Conservation (phyloP, 371 early-diverging fungal genomes). For the Choanephora cucurbitarum region DNA sequence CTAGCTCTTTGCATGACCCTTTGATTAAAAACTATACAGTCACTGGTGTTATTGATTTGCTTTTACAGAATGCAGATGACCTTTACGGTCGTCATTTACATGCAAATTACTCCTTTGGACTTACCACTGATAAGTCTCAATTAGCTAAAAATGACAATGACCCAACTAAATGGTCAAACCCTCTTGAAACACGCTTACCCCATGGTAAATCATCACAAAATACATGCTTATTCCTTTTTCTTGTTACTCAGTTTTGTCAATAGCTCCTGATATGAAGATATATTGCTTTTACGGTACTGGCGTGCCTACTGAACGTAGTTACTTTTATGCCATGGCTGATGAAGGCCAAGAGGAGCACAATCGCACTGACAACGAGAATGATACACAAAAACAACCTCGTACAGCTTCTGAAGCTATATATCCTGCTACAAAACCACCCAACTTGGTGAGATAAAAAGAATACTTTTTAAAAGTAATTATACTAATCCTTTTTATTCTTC, state of each 20-base stretch:
- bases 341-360: conserved; percentile 4
- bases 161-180: conserved; percentile 83
- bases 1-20: conserved; percentile 10
- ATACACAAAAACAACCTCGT: not conserved
- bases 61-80: conserved; percentile 51
- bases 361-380: not conserved
- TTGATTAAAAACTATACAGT: conserved; percentile 51
- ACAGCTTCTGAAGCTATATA: not conserved
- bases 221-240: not conserved
- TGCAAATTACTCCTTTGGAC: conserved; percentile 68
- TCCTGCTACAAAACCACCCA: not conserved
- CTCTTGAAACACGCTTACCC: conserved; percentile 82
- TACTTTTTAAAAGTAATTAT: no score
- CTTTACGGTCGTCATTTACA: conserved; percentile 55
- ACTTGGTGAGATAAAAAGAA: no score
- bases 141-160: conserved; percentile 52
- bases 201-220: conserved; percentile 37
- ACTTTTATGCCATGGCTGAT: conserved; percentile 56
- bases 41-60: conserved; percentile 54
- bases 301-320: conserved; percentile 79
- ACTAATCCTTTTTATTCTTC: not conserved
- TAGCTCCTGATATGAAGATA: conserved; percentile 72
- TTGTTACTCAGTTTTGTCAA: not conserved
- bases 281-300: conserved; percentile 88
- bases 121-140: conserved; percentile 58